Evolutionary conservation across 2,329 filamentous ascomycete species (phyloP).

Genomic region (Nemania sp.): DNA sequence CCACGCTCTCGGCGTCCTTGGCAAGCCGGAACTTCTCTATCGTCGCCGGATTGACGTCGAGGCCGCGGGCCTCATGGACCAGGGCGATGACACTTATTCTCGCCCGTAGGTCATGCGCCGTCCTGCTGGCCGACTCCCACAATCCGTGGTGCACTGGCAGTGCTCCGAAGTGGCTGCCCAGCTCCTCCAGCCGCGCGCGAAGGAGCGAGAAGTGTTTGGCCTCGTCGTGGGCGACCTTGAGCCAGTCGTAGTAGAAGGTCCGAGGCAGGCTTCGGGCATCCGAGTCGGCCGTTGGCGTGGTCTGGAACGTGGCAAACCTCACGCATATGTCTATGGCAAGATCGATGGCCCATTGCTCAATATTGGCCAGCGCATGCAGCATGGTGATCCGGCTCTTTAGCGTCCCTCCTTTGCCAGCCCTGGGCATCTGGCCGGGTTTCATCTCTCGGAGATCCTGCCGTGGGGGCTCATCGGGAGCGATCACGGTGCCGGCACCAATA

Average conservation of each 20-base stretch:
- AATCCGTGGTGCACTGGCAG: constrained; percentile 51
- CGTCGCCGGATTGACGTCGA: constrained; percentile 53
- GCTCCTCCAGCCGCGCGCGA: constrained; percentile 49
- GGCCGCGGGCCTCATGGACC: constrained; percentile 52
- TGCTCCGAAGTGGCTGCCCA: constrained; percentile 50
- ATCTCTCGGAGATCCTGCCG: constrained; percentile 47
- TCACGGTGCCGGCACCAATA: constrained; percentile 45
- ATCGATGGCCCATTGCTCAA: constrained; percentile 54
- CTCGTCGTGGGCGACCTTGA: constrained; percentile 53
- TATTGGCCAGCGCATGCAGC: constrained; percentile 53
- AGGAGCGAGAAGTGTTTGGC: constrained; percentile 54
- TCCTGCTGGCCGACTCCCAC: constrained; percentile 49
- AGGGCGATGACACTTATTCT: constrained; percentile 52
- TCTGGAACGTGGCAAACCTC: constrained; percentile 50
- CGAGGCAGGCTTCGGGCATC: constrained; percentile 44
- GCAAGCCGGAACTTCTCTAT: constrained; percentile 52
- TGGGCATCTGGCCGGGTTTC: constrained; percentile 47
- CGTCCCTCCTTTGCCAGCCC: constrained; percentile 47
- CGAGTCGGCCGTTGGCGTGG: constrained; percentile 31
- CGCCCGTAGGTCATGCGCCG: constrained; percentile 49
- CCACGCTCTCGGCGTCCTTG: constrained; percentile 47
- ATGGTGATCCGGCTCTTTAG: constrained; percentile 51
- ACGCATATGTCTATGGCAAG: constrained; percentile 53
- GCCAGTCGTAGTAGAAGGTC: constrained; percentile 53
- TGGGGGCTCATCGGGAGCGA: constrained; percentile 47